Conservation (phyloP, 768 basidiomycete genomes). For the Psilocybe cyanescens region DNA sequence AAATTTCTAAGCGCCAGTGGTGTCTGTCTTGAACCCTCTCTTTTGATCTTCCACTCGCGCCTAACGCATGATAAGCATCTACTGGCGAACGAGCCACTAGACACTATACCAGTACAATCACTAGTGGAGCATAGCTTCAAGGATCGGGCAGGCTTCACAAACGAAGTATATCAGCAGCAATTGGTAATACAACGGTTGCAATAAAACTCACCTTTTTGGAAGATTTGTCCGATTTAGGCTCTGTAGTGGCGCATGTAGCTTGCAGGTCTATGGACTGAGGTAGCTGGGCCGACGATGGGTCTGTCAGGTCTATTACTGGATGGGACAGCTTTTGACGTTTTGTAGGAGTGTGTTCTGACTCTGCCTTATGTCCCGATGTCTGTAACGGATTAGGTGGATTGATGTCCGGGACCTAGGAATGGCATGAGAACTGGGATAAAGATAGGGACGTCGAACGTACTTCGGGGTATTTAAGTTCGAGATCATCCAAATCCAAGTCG, state of each 20-base stretch:
- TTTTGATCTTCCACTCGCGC: constrained; percentile 19
- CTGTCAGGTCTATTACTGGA: constrained; percentile 4
- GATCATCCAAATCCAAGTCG: constrained; percentile 7
- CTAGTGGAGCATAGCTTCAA: constrained; percentile 23
- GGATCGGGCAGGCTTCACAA: constrained; percentile 6
- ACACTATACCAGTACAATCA: constrained; percentile 23
- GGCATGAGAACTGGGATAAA: neutral
- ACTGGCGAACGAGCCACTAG: constrained; percentile 15
- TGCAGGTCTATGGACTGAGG: neutral
- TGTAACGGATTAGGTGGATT: no score
- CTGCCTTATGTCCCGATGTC: neutral
- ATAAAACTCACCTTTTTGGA: constrained; percentile 6
- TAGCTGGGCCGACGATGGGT: neutral
- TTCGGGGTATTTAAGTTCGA: constrained; percentile 13
- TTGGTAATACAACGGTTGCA: neutral
- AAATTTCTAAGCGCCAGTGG: neutral
- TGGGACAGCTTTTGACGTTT: constrained; percentile 19
- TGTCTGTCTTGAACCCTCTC: neutral
- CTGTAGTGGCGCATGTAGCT: neutral
- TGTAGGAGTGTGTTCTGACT: neutral
- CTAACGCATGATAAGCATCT: constrained; percentile 21
- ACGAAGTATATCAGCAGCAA: neutral
- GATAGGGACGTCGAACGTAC: constrained; percentile 3
- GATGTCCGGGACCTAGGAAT: neutral
- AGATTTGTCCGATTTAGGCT: neutral